Evolutionary conservation across 768 basidiomycete species (phyloP).

Genomic region (Boletus edulis): DNA sequence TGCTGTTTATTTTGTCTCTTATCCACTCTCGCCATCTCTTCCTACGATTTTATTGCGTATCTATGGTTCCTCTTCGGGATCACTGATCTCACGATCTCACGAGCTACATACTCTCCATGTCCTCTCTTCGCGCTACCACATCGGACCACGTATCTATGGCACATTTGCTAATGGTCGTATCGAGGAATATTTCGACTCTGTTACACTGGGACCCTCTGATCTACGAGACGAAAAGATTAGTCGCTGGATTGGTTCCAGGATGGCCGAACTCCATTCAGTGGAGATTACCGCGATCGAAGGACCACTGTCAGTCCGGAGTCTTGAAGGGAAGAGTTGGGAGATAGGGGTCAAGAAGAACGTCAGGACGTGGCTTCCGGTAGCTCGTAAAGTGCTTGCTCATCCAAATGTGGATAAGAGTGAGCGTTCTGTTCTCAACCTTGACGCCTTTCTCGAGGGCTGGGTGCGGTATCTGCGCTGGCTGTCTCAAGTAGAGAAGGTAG

Average conservation of each 20-base stretch:
- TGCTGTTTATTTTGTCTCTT: conserved; percentile 95
- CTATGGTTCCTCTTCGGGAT: conserved; percentile 84
- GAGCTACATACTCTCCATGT: conserved; percentile 89
- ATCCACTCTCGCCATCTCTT: conserved; percentile 43
- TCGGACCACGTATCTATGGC: conserved; percentile 91
- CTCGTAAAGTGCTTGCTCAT: conserved; percentile 71
- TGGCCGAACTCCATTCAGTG: conserved; percentile 95
- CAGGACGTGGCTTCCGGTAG: conserved; percentile 65
- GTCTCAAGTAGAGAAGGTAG: conserved; percentile 51
- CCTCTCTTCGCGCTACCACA: conserved; percentile 82
- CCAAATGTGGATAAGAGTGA: conserved; percentile 46
- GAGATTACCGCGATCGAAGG: conserved; percentile 69
- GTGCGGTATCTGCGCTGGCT: conserved; percentile 70
- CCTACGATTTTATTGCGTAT: conserved; percentile 84
- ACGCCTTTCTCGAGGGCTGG: conserved; percentile 63
- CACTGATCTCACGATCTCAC: conserved; percentile 81
- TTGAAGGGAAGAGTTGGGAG: conserved; percentile 50
- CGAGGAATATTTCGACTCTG: conserved; percentile 93
- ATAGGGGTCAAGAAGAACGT: conserved; percentile 67
- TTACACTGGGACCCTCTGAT: conserved; percentile 73
- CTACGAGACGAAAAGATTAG: conserved; percentile 75
- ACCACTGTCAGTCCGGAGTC: conserved; percentile 34
- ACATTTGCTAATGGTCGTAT: conserved; percentile 95
- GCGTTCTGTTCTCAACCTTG: conserved; percentile 59
- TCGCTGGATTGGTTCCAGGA: conserved; percentile 86